Percentiles rank a stretch among this genome's conserved stretches.
phyloP scores from a whole-genome alignment of 1,284 basidiomycete genomes.

The Porphyrellus sp. region DNA sequence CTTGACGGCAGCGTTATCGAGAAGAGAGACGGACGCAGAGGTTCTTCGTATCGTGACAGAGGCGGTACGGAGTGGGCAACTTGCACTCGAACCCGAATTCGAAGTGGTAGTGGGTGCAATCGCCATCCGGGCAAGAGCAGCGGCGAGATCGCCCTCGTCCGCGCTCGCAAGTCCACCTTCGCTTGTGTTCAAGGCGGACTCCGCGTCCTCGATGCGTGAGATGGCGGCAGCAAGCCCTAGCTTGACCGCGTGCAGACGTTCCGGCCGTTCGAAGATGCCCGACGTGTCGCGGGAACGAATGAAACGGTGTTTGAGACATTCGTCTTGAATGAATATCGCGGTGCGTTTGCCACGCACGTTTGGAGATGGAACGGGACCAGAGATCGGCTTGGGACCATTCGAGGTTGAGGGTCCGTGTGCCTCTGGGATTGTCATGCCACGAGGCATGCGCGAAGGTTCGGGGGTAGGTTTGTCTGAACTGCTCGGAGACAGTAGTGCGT shows the following conservation, averaged over 20 bases:
- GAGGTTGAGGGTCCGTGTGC: no score
- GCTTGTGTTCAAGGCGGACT: not conserved
- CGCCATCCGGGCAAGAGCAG: slow-evolving; percentile 55
- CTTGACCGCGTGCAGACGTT: slow-evolving; percentile 80
- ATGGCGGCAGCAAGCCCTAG: slow-evolving; percentile 77
- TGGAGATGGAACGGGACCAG: not conserved
- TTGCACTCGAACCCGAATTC: not conserved
- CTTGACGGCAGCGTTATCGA: slow-evolving; percentile 64
- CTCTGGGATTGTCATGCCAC: no score
- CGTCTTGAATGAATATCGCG: slow-evolving; percentile 56
- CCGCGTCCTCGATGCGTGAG: slow-evolving; percentile 57
- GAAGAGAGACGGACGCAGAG: slow-evolving; percentile 50
- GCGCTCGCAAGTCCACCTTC: no score
- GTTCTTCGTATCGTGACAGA: slow-evolving; percentile 50
- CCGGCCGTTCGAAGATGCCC: slow-evolving; percentile 82
- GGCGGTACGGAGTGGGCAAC: slow-evolving; percentile 18
- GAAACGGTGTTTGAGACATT: slow-evolving; percentile 73
- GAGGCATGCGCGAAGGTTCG: not conserved
- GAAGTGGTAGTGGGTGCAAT: slow-evolving; percentile 29
- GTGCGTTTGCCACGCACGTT: slow-evolving; percentile 16
- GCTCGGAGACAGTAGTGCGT: not conserved
- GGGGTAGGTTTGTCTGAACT: not conserved
- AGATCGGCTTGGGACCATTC: not conserved
- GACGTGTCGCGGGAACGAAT: slow-evolving; percentile 74
- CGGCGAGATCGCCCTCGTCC: slow-evolving; percentile 47